Base-by-base conservation (phyloP, 768 basidiomycete genomes). In the Lactarius quietus region DNA sequence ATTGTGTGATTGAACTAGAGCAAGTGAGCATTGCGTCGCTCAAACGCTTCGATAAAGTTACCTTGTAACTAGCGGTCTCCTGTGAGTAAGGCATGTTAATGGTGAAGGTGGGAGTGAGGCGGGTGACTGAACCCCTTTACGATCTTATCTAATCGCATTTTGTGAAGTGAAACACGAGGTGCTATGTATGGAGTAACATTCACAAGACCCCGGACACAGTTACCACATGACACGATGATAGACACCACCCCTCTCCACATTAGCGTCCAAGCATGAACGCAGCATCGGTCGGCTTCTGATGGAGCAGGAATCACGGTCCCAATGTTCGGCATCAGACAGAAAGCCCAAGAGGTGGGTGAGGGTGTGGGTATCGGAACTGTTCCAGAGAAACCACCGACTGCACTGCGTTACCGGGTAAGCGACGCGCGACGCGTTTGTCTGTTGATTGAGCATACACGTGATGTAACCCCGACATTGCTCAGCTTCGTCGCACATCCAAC, bases 1-100 rank as follows among this genome's bases (percentile, higher is more conserved):
- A 93, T 93, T 23, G 89, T 91, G 75, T 94, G 92, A 73, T 93
- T 92, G 78, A 90, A 86, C 88, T 90, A 17, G 18, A 35, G 14
- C 4, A 51, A 3, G 17, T 51, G 31, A 60, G 33, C 2, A 5
- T 18, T 35, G 31, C 14, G 45, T 39, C 51, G 2, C 12, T n/a
- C 29, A 12, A n/a, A n/a, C 1, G 18, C 26, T 6, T 29, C 43
- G 15, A 20, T 38, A 38, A 43, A 35, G 43, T 51, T 28, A 57
- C 68, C 62, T 55, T 69, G 38, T 64, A 69, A 35, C 60, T 62
- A 6, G 69, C 63, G 3, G 69, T 69, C 51, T 69, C 69, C n/a
- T 61, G 59, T 26, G 68, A 68, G 62, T 56, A 57, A 15, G 68
- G 68, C 68, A 69, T 69, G n/a, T 18, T 63, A 29, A 20, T 6